Conservation (phyloP, 2,329 filamentous ascomycete genomes). For the Exophiala aquamarina region DNA sequence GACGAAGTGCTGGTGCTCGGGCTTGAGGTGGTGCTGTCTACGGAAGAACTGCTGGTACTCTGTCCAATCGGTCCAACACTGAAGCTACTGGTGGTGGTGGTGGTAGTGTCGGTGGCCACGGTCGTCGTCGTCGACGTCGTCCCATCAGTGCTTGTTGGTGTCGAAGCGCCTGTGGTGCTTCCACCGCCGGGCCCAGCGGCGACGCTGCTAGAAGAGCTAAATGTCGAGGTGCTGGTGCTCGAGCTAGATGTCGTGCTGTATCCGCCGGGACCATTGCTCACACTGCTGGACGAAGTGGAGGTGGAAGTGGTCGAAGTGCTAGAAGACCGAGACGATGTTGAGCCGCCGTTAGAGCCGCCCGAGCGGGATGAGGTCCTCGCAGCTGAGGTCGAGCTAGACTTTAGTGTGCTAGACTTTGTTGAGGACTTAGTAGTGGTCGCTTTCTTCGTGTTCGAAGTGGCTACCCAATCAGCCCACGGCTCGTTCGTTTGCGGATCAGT, state of each 20-base stretch:
- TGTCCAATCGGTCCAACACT: slow-evolving; percentile 1
- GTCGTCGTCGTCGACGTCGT: neutral
- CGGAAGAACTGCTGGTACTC: too few species aligned
- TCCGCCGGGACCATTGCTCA: neutral
- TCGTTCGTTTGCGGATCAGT: slow-evolving; percentile 7
- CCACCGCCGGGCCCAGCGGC: neutral
- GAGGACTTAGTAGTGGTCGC: slow-evolving; percentile 27
- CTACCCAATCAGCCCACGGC: slow-evolving; percentile 14
- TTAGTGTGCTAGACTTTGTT: slow-evolving; percentile 34
- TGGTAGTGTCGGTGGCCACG: neutral
- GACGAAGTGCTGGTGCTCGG: slow-evolving; percentile 29
- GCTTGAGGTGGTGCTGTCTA: too few species aligned
- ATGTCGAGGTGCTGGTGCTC: slow-evolving; percentile 3
- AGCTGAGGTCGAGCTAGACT: slow-evolving; percentile 1
- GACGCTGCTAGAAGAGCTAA: too few species aligned
- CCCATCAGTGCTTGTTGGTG: neutral
- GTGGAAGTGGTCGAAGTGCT: slow-evolving; percentile 3
- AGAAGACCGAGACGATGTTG: slow-evolving; percentile 6
- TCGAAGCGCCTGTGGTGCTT: neutral
- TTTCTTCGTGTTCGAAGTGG: slow-evolving; percentile 7
- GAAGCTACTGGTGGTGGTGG: neutral
- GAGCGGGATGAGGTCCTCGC: too few species aligned
- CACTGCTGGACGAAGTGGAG: neutral
- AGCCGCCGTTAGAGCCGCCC: too few species aligned
- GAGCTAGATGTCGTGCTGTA: neutral